phyloP scores from a whole-genome alignment of 345 rosid genomes.

The Kernera saxatilis region DNA sequence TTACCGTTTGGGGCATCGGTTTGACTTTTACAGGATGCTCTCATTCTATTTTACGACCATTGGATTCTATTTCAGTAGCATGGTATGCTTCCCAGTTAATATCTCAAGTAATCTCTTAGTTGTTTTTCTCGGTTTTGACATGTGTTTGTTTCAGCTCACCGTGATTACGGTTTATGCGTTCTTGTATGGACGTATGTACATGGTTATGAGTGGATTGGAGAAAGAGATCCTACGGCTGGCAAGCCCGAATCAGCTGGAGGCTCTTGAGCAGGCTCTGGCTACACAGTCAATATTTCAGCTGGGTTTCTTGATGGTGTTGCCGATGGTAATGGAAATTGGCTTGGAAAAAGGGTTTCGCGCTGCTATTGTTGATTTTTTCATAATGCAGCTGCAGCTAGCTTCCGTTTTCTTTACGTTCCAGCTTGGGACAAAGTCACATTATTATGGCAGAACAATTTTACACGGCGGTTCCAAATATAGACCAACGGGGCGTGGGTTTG shows the following conservation, averaged over 20 bases:
- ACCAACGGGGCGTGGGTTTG: conserved; percentile 89
- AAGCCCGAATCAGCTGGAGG: conserved; percentile 50
- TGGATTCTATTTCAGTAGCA: conserved; percentile 92
- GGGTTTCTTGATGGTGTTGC: conserved; percentile 72
- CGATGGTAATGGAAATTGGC: conserved; percentile 94
- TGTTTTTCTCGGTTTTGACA: neutral
- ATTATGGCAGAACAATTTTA: conserved; percentile 80
- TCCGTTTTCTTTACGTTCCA: conserved; percentile 92
- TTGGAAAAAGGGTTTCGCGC: conserved; percentile 87
- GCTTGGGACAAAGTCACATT: conserved; percentile 95
- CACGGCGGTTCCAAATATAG: conserved; percentile 87
- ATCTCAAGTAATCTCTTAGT: neutral
- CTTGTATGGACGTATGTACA: conserved; percentile 89
- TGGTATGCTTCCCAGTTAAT: conserved; percentile 44
- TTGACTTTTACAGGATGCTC: conserved; percentile 95
- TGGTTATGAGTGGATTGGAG: conserved; percentile 94
- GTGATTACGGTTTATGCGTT: conserved; percentile 80
- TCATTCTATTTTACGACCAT: conserved; percentile 95
- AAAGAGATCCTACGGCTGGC: conserved; percentile 48
- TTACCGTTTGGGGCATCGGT: conserved; percentile 80
- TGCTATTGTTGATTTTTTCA: conserved; percentile 79
- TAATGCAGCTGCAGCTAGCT: conserved; percentile 95
- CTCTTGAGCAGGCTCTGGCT: conserved; percentile 78
- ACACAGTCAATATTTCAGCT: conserved; percentile 83
- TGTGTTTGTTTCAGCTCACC: conserved; percentile 52